A percentile compares a stretch with the other conserved stretches of the same genome.
Conservation (phyloP, 2,329 filamentous ascomycete genomes). For the Pyricularia sp. region DNA sequence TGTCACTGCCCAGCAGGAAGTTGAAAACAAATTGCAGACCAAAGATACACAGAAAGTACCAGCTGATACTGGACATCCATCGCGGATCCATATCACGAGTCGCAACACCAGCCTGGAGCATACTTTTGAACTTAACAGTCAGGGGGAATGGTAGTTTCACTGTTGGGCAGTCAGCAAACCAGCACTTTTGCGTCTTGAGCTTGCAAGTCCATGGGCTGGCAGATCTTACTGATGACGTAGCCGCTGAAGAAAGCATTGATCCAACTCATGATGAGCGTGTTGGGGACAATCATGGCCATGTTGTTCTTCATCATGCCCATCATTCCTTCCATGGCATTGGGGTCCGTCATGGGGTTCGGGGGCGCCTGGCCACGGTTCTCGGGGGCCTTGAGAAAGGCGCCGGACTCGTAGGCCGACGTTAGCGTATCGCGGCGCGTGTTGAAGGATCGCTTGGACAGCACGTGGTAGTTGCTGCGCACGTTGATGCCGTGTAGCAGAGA, state of each 20-base stretch:
- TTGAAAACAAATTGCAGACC: constrained; percentile 95
- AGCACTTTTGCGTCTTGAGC: not conserved
- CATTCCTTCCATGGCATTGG: constrained; percentile 97
- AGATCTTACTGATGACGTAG: constrained; percentile 78
- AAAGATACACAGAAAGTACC: constrained; percentile 98
- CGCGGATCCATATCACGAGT: constrained; percentile 93
- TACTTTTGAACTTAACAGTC: constrained; percentile 98
- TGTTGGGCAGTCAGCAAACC: constrained; percentile 19
- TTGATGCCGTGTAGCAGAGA: constrained; percentile 76
- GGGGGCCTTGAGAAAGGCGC: constrained; percentile 82
- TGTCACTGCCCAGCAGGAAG: constrained; percentile 91
- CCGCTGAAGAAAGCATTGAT: constrained; percentile 99
- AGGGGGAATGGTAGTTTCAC: constrained; percentile 97
- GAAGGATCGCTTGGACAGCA: constrained; percentile 71
- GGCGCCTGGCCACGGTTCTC: constrained; percentile 78
- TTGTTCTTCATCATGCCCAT: constrained; percentile 99
- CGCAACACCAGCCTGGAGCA: constrained; percentile 94
- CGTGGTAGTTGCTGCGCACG: constrained; percentile 72
- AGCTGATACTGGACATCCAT: constrained; percentile 97
- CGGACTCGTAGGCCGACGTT: constrained; percentile 72
- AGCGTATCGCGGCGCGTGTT: constrained; percentile 71
- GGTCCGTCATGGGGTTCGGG: constrained; percentile 90
- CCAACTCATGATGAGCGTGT: constrained; percentile 99
- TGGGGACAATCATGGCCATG: constrained; percentile 99
- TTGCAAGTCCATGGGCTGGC: not conserved